phyloP scores from a whole-genome alignment of 2,329 filamentous ascomycete species.

The Rutstroemia sp. region DNA sequence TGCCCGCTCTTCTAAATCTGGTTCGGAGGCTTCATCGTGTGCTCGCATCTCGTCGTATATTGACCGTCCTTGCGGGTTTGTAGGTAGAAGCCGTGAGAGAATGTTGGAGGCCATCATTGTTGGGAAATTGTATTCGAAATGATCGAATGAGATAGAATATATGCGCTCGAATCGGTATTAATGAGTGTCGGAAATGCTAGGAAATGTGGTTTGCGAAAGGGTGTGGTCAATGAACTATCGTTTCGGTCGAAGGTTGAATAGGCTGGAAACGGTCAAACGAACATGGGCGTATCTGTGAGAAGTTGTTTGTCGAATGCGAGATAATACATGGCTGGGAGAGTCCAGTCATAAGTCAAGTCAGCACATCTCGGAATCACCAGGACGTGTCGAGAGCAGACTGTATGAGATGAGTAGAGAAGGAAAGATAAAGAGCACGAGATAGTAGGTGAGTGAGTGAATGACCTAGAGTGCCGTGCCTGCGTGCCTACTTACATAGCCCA shows the following conservation, averaged over 20 bases:
- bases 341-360: neutral
- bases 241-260: slow-evolving; percentile 9
- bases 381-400: slow-evolving; percentile 7
- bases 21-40: slow-evolving; percentile 26
- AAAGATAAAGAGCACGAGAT: slow-evolving; percentile 3
- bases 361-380: neutral
- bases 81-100: slow-evolving; percentile 28
- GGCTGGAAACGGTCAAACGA: slow-evolving; percentile 11
- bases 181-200: neutral
- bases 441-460: slow-evolving; percentile 12
- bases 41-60: slow-evolving; percentile 31
- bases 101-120: slow-evolving; percentile 30
- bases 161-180: neutral
- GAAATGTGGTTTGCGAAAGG: neutral
- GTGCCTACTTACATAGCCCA: neutral
- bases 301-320: neutral
- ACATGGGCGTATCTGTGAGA: slow-evolving; percentile 13
- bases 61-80: slow-evolving; percentile 26
- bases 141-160: neutral
- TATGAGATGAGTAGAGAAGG: neutral
- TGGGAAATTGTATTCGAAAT: neutral
- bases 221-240: slow-evolving; percentile 13
- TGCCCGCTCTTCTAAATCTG: slow-evolving; percentile 28
- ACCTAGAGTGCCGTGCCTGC: neutral
- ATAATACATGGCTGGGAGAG: neutral